Conservation (phyloP, 805 yeast species). For the Ogataea polymorpha region DNA sequence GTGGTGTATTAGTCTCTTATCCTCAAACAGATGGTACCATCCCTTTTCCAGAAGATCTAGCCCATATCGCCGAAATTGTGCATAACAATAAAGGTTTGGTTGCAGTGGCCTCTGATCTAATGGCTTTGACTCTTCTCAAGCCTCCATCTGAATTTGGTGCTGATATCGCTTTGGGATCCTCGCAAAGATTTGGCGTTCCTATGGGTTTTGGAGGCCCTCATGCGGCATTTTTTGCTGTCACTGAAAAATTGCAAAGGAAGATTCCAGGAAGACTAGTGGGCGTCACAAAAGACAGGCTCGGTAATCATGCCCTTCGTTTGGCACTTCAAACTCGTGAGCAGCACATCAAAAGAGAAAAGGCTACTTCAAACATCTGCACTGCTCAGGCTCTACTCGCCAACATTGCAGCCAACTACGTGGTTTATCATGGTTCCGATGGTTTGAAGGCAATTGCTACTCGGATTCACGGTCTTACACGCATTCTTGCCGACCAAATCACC, state of each 20-base stretch:
- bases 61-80: constrained; percentile 56
- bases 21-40: constrained; percentile 84
- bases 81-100: constrained; percentile 74
- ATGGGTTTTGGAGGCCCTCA: constrained; percentile 99
- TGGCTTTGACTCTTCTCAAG: constrained; percentile 80
- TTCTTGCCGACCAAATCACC: constrained; percentile 60
- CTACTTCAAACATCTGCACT: constrained; percentile 96
- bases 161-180: constrained; percentile 86
- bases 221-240: constrained; percentile 93
- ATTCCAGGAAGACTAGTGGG: constrained; percentile 97
- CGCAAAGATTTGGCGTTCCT: constrained; percentile 97
- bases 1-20: constrained; percentile 87
- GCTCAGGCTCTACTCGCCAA: constrained; percentile 96
- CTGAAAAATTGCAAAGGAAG: constrained; percentile 77
- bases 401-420: constrained; percentile 92
- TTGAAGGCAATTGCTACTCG: constrained; percentile 73
- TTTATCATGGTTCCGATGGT: constrained; percentile 93
- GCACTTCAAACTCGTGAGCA: constrained; percentile 98
- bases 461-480: constrained; percentile 67
- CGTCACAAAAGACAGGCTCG: constrained; percentile 85
- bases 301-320: constrained; percentile 82
- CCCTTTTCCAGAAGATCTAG: constrained; percentile 44
- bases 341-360: constrained; percentile 95
- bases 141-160: constrained; percentile 88
- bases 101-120: constrained; percentile 85